phyloP scores from a whole-genome alignment of 352 stramenopile species.

The Aphanomyces euteiches region DNA sequence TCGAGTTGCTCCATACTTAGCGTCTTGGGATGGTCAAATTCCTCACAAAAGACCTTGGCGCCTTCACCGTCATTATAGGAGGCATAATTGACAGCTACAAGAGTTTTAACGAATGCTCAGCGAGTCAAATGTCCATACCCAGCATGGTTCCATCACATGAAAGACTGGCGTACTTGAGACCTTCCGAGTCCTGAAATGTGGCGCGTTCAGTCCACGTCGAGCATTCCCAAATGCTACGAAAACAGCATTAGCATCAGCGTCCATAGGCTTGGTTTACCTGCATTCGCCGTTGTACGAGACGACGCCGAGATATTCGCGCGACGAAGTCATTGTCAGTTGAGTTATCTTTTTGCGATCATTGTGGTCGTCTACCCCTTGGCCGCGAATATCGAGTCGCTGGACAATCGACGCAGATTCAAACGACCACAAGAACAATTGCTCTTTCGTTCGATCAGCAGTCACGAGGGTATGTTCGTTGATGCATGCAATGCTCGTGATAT shows the following conservation, averaged over 20 bases:
- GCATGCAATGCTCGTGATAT: conserved; percentile 5
- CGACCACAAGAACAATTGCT: background rate
- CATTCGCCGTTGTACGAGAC: conserved; percentile 10
- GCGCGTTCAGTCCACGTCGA: background rate
- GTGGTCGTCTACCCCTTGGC: conserved; percentile 3
- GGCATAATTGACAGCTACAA: conserved; percentile 5
- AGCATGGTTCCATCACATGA: conserved; percentile 7
- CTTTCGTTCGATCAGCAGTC: background rate
- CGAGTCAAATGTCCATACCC: background rate
- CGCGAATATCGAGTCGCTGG: background rate
- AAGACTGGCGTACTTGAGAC: conserved; percentile 7
- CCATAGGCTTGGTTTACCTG: conserved; percentile 7
- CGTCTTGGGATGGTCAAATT: conserved; percentile 10
- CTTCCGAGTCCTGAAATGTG: background rate
- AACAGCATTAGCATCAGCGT: background rate
- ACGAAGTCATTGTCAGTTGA: background rate
- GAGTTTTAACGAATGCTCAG: background rate
- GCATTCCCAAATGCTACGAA: background rate
- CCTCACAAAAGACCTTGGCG: conserved; percentile 6
- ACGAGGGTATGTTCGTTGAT: background rate
- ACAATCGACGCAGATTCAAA: background rate
- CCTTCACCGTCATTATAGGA: background rate
- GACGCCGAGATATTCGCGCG: background rate
- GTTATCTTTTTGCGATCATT: background rate
- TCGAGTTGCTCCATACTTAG: conserved; percentile 9